These are phyloP conservation scores for Yarrowia yakushimensis DNA, from an alignment of 805 yeast species.

Conservation along the genomic window DNA sequence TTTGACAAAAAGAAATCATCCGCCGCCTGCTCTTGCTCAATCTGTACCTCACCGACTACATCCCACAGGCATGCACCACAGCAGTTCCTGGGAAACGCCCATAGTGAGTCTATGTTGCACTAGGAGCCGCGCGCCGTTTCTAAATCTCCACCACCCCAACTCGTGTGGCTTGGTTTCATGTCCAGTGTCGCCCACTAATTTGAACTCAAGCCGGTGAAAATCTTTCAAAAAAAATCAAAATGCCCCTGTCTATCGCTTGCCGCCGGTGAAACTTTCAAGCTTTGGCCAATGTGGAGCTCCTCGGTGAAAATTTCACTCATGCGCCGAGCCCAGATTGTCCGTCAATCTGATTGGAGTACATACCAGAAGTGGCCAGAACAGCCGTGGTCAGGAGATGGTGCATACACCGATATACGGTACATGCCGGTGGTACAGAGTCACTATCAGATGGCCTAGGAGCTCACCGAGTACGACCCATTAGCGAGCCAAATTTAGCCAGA, in stretches of 20 bases:
- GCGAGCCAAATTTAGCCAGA: too few relatives aligned
- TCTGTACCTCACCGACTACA: neutral
- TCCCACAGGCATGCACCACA: neutral
- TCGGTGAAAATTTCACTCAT: slow-evolving; percentile 10
- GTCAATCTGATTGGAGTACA: neutral
- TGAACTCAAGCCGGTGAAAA: neutral
- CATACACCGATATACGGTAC: too few relatives aligned
- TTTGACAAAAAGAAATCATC: too few relatives aligned
- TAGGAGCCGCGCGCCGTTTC: neutral
- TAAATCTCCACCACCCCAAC: too few relatives aligned
- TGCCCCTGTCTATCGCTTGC: neutral
- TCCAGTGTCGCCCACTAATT: neutral
- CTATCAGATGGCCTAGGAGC: too few relatives aligned
- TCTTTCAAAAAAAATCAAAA: neutral
- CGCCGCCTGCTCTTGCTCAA: too few relatives aligned
- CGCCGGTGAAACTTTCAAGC: neutral
- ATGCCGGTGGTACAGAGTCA: neutral
- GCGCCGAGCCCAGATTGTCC: neutral
- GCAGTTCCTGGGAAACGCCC: neutral
- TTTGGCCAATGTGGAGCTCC: neutral
- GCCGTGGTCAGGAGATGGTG: neutral
- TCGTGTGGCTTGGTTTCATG: too few relatives aligned
- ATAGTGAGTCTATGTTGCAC: neutral
- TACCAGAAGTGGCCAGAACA: neutral
- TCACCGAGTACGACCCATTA: too few relatives aligned